Base-by-base conservation (phyloP, 148 eudicot genomes). In the Silene conica region DNA sequence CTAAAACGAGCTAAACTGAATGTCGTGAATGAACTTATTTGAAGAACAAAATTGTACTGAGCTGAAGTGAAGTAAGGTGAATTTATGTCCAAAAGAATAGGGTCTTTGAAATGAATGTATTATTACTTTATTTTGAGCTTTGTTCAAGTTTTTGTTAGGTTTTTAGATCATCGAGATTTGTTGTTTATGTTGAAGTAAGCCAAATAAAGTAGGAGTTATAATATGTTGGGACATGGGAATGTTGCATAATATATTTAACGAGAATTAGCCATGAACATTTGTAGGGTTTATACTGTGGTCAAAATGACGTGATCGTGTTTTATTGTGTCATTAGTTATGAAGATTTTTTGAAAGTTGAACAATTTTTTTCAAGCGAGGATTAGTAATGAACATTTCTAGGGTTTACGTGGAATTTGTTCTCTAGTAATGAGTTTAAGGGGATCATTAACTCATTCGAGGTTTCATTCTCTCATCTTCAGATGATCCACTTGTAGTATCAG, bases 401-500 rank as follows among this genome's bases (percentile, higher is more conserved):
- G 67, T 26, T 63, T 63, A 2, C 7, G 15, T 6, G 48, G 48
- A 65, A 46, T 20, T 34, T 65, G 6, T 18, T 38, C 43, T 38
- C 43, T 38, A 38, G 43, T 38, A 38, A 38, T 38, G 9, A 38
- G 43, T 6, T 38, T 38, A 38, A 38, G 8, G 43, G 9, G 8
- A 38, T 38, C 43, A 38, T 38, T 67, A 18, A 4, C 60, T 2
- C 26, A 23, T 6, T 38, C 58, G 63, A 52, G 57, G 16, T 73
- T 67, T 22, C 34, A n/a, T 61, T 28, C 20, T 25, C 54, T n/a
- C 57, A 11, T 71, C 73, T 76, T 76, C 84, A 89, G 93, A 85
- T 81, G 85, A 89, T 77, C 93, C 93, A 1, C 73, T 89, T 57
- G 86, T 83, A 48, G 81, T 87, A 69, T 85, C 90, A 28, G 74